These are phyloP conservation scores for Aspergillus sp. DNA, from an alignment of 2,329 filamentous ascomycete species.

Conservation along the genomic window DNA sequence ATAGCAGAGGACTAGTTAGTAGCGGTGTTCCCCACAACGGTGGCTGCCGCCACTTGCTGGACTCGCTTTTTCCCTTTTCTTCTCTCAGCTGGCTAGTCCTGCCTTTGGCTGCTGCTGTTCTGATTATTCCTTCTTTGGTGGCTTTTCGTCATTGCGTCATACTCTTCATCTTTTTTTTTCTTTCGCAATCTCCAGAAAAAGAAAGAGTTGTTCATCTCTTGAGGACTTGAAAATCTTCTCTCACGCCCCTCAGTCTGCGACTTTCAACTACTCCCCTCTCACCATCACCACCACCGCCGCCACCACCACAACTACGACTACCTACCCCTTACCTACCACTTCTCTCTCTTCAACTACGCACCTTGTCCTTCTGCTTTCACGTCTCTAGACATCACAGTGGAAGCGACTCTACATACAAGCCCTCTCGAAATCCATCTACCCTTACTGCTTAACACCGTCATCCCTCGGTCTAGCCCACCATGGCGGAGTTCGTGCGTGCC, in stretches of 20 bases:
- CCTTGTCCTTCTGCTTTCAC: neutral
- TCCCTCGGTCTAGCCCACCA: constrained; percentile 41
- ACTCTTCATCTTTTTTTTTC: no score
- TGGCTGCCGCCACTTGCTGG: neutral
- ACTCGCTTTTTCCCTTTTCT: neutral
- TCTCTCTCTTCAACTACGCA: neutral
- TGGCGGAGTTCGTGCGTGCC: constrained; percentile 98
- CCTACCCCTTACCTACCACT: constrained; percentile 10
- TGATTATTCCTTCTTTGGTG: no score
- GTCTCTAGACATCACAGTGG: no score
- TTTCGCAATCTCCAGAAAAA: no score
- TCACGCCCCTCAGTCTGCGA: no score
- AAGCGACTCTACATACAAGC: no score
- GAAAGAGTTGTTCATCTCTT: no score
- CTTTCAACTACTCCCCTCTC: constrained; percentile 3
- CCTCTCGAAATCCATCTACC: no score
- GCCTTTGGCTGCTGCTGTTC: neutral
- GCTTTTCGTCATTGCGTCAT: no score
- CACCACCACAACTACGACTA: no score
- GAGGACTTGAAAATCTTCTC: no score
- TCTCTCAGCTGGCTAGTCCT: neutral
- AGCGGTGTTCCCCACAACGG: neutral
- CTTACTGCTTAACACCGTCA: no score
- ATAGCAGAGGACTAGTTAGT: neutral
- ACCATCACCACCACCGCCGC: constrained; percentile 9